phyloP scores from a whole-genome alignment of 2,329 filamentous ascomycete species.

The Monilinia fructicola region DNA sequence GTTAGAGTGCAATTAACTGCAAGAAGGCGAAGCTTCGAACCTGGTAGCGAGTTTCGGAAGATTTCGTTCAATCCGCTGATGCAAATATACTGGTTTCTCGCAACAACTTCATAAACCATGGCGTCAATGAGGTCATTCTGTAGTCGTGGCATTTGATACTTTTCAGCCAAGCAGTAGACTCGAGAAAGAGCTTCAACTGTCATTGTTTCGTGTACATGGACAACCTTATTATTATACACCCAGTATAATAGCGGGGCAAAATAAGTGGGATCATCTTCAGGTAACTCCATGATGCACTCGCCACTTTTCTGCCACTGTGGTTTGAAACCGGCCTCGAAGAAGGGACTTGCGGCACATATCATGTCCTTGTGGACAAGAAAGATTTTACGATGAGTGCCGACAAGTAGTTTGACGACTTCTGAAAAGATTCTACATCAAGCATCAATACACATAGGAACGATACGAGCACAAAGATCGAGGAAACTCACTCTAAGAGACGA shows the following conservation, averaged over 20 bases:
- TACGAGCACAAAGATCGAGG: too few relatives aligned
- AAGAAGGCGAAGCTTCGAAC: background rate
- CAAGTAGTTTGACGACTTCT: slow-evolving; percentile 17
- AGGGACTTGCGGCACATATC: slow-evolving; percentile 24
- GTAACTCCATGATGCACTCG: slow-evolving; percentile 16
- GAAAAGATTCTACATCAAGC: too few relatives aligned
- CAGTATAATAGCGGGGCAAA: background rate
- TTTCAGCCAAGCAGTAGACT: background rate
- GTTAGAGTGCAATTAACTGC: background rate
- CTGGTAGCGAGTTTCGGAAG: background rate
- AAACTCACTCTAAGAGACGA: background rate
- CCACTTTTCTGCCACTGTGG: slow-evolving; percentile 19
- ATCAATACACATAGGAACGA: too few relatives aligned
- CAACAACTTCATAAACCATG: background rate
- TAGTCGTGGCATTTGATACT: slow-evolving; percentile 1
- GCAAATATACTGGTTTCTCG: accelerated
- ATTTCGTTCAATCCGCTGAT: accelerated
- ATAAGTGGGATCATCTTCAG: background rate
- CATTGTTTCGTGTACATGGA: background rate
- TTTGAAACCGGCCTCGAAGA: slow-evolving; percentile 27
- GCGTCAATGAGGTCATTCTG: slow-evolving; percentile 12
- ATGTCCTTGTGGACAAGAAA: slow-evolving; percentile 25
- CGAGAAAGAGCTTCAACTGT: background rate
- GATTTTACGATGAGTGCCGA: background rate
- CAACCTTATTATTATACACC: background rate